Evolutionary conservation across 1,139 yeast genomes (phyloP).

Genomic region (Debaryomycetaceae sp.): DNA sequence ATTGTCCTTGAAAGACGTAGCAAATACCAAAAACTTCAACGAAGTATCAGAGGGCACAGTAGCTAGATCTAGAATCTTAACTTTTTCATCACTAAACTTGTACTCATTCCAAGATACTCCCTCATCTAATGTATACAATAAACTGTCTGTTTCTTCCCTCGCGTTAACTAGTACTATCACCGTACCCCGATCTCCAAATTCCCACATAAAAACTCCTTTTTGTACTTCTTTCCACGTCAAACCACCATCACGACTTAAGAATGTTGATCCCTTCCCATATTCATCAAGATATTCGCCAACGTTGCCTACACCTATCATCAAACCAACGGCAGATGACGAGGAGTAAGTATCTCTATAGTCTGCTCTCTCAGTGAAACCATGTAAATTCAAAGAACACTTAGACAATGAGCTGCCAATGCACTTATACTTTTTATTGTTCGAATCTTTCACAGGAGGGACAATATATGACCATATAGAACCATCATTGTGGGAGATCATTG

Average conservation of each 20-base stretch:
- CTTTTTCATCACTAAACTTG: slow-evolving; percentile 56
- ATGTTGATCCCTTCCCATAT: slow-evolving; percentile 60
- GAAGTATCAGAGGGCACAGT: slow-evolving; percentile 92
- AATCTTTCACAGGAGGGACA: slow-evolving; percentile 63
- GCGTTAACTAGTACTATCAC: slow-evolving; percentile 69
- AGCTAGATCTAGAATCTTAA: slow-evolving; percentile 67
- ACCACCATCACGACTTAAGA: slow-evolving; percentile 85
- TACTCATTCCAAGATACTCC: slow-evolving; percentile 75
- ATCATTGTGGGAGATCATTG: slow-evolving; percentile 83
- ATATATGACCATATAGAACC: slow-evolving; percentile 85
- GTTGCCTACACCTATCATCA: slow-evolving; percentile 84
- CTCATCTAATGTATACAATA: slow-evolving; percentile 71
- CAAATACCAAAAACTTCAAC: slow-evolving; percentile 54
- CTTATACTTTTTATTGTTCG: slow-evolving; percentile 53
- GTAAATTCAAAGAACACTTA: slow-evolving; percentile 78
- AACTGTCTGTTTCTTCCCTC: slow-evolving; percentile 51
- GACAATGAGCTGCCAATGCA: slow-evolving; percentile 52
- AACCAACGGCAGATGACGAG: slow-evolving; percentile 85
- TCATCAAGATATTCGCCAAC: slow-evolving; percentile 65
- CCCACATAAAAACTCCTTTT: slow-evolving; percentile 85
- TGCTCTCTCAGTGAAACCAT: slow-evolving; percentile 84
- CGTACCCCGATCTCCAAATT: slow-evolving; percentile 93
- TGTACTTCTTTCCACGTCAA: slow-evolving; percentile 77
- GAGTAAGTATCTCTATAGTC: slow-evolving; percentile 85
- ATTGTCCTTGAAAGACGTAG: slow-evolving; percentile 12